Percentiles rank a stretch among this genome's conserved stretches.
Evolutionary conservation across 2,329 filamentous ascomycete genomes (phyloP).

Genomic region (Pezicula radicicola): DNA sequence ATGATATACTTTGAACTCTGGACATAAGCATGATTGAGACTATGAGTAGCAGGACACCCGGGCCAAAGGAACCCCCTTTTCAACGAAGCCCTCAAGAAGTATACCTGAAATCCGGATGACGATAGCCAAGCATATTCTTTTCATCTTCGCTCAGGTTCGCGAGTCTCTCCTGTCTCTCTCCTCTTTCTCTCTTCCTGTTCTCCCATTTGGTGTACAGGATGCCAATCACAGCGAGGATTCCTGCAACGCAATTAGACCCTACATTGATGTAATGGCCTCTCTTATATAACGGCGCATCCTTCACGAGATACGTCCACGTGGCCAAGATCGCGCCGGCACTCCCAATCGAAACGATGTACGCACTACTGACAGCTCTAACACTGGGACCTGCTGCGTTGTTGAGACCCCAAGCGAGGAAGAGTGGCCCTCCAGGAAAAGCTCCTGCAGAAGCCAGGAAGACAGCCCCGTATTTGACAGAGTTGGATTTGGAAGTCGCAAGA

Average conservation of each 20-base stretch:
- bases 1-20: too few species aligned
- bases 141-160: constrained; percentile 35
- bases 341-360: constrained; percentile 38
- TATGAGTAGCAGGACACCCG: too few species aligned
- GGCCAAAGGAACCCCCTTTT: too few species aligned
- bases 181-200: constrained; percentile 36
- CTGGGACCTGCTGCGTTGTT: constrained; percentile 44
- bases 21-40: too few species aligned
- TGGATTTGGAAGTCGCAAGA: constrained; percentile 27
- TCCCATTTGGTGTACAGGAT: constrained; percentile 42
- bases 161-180: constrained; percentile 36
- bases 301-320: constrained; percentile 40
- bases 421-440: constrained; percentile 42
- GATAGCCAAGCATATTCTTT: constrained; percentile 38
- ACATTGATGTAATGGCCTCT: constrained; percentile 41
- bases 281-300: constrained; percentile 29
- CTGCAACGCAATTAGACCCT: constrained; percentile 32
- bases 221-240: constrained; percentile 31
- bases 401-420: constrained; percentile 41
- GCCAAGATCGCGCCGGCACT: constrained; percentile 41
- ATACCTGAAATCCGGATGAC: constrained; percentile 43
- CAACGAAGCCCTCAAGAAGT: too few species aligned
- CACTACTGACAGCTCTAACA: constrained; percentile 38
- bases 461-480: too few species aligned
- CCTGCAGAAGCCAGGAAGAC: constrained; percentile 39